Conservation (phyloP, 2,329 filamentous ascomycete genomes). For the Leptographium lundbergii region DNA sequence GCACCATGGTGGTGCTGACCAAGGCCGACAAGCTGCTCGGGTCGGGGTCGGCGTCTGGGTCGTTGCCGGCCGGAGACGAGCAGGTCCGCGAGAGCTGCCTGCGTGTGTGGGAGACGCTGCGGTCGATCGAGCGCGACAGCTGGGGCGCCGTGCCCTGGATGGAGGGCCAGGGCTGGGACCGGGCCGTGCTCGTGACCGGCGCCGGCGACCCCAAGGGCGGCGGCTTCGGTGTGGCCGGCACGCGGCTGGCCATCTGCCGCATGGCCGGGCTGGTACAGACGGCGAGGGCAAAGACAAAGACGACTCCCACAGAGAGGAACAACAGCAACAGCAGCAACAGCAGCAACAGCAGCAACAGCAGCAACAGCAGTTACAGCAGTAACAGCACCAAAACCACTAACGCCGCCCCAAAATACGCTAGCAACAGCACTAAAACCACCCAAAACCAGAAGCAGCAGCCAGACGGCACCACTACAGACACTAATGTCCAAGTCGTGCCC, state of each 20-base stretch:
- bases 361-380: neutral
- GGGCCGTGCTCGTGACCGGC: constrained; percentile 20
- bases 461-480: no score
- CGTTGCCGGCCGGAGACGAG: neutral
- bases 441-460: no score
- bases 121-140: constrained; percentile 12
- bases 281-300: neutral
- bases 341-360: neutral
- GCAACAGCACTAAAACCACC: neutral
- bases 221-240: constrained; percentile 20
- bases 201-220: constrained; percentile 19
- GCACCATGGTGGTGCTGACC: constrained; percentile 39
- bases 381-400: neutral
- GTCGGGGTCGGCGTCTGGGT: neutral
- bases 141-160: constrained; percentile 11
- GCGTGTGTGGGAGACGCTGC: constrained; percentile 19
- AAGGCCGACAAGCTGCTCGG: constrained; percentile 39
- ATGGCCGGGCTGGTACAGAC: constrained; percentile 19
- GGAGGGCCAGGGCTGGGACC: constrained; percentile 19
- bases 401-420: neutral
- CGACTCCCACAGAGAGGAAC: no score
- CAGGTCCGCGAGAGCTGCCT: constrained; percentile 14
- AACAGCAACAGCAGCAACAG: no score
- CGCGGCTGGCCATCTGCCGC: constrained; percentile 20
- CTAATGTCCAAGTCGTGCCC: constrained; percentile 15